Evolutionary conservation across 1,284 basidiomycete species (phyloP).

Genomic region (Meira nashicola): DNA sequence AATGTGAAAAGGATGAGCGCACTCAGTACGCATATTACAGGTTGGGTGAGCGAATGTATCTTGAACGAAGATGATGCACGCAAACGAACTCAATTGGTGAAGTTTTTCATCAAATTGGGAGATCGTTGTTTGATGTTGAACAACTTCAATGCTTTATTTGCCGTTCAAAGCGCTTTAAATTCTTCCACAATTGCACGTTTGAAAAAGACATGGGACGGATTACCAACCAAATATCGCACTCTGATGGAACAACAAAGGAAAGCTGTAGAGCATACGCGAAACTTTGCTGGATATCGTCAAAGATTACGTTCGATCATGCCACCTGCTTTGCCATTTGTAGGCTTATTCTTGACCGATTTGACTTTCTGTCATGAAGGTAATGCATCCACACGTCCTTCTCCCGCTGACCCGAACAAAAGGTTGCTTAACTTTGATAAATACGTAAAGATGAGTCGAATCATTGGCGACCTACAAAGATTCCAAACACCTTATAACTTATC

Average conservation of each 20-base stretch:
- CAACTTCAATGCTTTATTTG: constrained; percentile 56
- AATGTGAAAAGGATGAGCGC: constrained; percentile 54
- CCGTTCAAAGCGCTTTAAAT: constrained; percentile 55
- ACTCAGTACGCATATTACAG: constrained; percentile 55
- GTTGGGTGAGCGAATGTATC: constrained; percentile 57
- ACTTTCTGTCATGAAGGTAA: constrained; percentile 96
- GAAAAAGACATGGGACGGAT: constrained; percentile 61
- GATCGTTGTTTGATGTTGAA: constrained; percentile 51
- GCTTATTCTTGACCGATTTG: constrained; percentile 80
- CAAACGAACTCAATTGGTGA: constrained; percentile 52
- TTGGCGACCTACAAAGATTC: constrained; percentile 81
- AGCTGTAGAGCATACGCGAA: constrained; percentile 80
- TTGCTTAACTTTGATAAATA: constrained; percentile 82
- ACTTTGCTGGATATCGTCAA: constrained; percentile 86
- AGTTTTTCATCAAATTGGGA: constrained; percentile 56
- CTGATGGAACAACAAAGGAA: constrained; percentile 76
- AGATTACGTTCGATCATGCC: constrained; percentile 57
- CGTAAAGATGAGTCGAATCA: constrained; percentile 52
- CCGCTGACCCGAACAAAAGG: constrained; percentile 65
- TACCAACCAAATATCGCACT: constrained; percentile 75
- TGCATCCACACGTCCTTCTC: constrained; percentile 75
- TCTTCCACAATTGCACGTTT: constrained; percentile 52
- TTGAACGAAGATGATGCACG: constrained; percentile 54
- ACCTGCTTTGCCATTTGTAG: constrained; percentile 54
- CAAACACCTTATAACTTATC: constrained; percentile 78